phyloP scores from a whole-genome alignment of 139 green algal genomes.

The Astrephomene gubernaculifera region DNA sequence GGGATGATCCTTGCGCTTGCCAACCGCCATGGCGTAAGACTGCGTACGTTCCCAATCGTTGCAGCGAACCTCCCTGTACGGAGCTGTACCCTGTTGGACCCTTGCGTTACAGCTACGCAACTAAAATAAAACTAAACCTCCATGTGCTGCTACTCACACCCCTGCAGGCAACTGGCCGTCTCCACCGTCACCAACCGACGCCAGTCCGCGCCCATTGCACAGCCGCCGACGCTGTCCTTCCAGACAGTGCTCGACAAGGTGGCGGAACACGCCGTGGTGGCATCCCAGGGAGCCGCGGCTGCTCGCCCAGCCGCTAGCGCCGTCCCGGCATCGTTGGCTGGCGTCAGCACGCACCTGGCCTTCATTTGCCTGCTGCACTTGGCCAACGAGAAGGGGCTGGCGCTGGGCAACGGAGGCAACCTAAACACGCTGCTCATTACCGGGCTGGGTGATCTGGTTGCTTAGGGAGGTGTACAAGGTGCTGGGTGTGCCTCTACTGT shows the following conservation, averaged over 20 bases:
- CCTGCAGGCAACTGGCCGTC: background rate
- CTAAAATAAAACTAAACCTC: no score
- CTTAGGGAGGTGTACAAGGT: no score
- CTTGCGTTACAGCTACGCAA: no score
- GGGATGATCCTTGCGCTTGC: no score
- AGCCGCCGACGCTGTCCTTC: background rate
- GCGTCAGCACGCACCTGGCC: constrained; percentile 93
- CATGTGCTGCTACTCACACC: no score
- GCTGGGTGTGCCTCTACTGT: background rate
- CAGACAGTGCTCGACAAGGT: constrained; percentile 9
- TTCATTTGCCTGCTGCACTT: constrained; percentile 99
- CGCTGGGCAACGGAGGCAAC: constrained; percentile 44
- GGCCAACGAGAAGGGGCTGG: constrained; percentile 93
- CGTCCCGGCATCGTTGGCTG: constrained; percentile 47
- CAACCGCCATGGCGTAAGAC: no score
- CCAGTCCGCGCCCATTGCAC: background rate
- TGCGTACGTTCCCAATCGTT: no score
- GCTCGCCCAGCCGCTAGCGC: background rate
- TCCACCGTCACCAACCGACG: background rate
- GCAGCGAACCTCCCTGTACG: no score
- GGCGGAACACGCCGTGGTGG: background rate
- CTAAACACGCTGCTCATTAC: constrained; percentile 42
- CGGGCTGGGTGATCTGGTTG: constrained; percentile 1
- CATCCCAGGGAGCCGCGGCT: constrained; percentile 1
- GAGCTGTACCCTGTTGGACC: no score